Evolutionary conservation across 257 asterid genomes (phyloP), one percentile per base, ranked within the genome.

Genomic region (Nicotiana tomentosiformis): DNA sequence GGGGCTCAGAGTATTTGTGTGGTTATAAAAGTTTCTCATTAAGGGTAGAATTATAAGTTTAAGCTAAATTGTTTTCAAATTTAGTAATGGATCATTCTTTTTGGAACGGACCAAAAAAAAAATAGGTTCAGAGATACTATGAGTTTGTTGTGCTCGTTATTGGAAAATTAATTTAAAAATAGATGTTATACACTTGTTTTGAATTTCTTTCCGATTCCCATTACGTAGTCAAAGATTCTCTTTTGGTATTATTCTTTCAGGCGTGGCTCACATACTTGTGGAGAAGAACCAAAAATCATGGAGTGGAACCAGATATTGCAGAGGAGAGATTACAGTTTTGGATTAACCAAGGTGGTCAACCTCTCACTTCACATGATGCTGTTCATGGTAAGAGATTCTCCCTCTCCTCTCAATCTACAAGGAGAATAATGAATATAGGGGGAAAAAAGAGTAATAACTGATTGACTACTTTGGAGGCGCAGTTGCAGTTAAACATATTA

Each of bases 231-330:
- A 33, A 3, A 56, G 26, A 15, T 57, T 16, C 17, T 81, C 16
- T 65, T 80, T n/a, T 16, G 29, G 2, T 64, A 3, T 46, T 49
- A 20, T 81, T 66, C 17, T 81, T 82, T 77, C 81, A 96, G 99
- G 97, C 99, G 2, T 93, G 97, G 98, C 85, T 96, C 39, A 65
- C 87, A 51, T 94, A 94, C 84, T 90, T 91, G 66, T 96, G 99
- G 98, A 92, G 98, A 89, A 87, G 98, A 85, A 96, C 94, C 4
- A 93, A 89, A 65, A 89, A 87, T 72, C 90, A 89, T 72, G 97
- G 93, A 7, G 49, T 94, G 84, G 97, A 92, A 83, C 83, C 89
- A 2, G 99, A 96, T 79, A 92, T 96, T 82, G 95, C 91, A 5
- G 98, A 94, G 46, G 99, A 96, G 82, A 85, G 97, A 84, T 82